Evolutionary conservation across 73 alveolate genomes (phyloP).

Genomic region (Symbiodinium pilosum): DNA sequence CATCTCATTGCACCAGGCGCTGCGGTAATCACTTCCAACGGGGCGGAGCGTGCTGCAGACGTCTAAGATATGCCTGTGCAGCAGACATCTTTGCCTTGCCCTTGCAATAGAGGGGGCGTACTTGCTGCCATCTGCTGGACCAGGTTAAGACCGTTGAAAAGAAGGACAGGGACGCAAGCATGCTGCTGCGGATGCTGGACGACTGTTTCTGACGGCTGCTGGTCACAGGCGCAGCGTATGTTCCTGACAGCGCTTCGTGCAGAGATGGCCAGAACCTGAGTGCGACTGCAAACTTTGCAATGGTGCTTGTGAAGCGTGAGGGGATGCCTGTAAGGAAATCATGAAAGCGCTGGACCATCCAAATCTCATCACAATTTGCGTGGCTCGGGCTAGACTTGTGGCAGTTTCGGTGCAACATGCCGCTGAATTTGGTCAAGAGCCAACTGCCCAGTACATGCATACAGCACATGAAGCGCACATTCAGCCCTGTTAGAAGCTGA

Average conservation of each 20-base stretch:
- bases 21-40: constrained; percentile 63
- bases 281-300: too few relatives aligned
- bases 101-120: too few relatives aligned
- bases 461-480: too few relatives aligned
- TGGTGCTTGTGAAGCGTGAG: too few relatives aligned
- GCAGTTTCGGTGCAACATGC: too few relatives aligned
- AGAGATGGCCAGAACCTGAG: neutral
- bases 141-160: neutral
- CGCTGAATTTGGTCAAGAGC: too few relatives aligned
- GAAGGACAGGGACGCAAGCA: neutral
- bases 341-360: constrained; percentile 92
- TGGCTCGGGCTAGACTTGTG: constrained; percentile 32
- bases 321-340: constrained; percentile 44
- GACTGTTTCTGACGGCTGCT: too few relatives aligned
- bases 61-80: neutral
- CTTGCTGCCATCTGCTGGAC: too few relatives aligned
- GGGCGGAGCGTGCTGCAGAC: constrained; percentile 52
- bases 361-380: constrained; percentile 56
- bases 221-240: neutral
- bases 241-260: neutral
- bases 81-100: too few relatives aligned
- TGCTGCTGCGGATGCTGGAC: too few relatives aligned
- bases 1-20: neutral
- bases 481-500: neutral
- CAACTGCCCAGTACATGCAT: too few relatives aligned